Base-by-base conservation (phyloP, 2,329 filamentous ascomycete species). In the Metarhizium guizhouense region DNA sequence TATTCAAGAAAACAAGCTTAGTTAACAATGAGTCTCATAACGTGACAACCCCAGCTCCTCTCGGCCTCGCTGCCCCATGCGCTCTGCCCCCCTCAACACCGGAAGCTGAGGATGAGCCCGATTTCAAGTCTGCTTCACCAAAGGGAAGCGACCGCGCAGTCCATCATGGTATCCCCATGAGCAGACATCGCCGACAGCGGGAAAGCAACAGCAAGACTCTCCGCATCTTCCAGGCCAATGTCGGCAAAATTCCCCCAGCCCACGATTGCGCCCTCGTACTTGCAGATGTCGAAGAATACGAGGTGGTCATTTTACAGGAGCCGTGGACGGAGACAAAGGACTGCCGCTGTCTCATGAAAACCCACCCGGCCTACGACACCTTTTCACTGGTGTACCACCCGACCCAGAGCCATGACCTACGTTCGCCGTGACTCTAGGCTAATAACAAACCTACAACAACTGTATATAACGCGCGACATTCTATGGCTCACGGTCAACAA, bases 351-450 rank as follows among this genome's bases (percentile, higher is more conserved):
- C 51, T 58, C 25, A 59, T 54, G 4, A 59, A 59, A 59, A 60
- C 56, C 11, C 56, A 61, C 43, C 56, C 49, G 36, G 48, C 30
- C 8, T 51, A 51, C 48, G 48, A 51, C 4, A 51, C 48, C 7
- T 51, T 36, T n/a, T 51, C 25, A 7, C 48, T 16, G 8, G 57
- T 61, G 13, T 51, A 59, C 36, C 42, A 59, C 57, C 36, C 54
- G 54, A 42, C 57, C 57, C 10, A 56, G 59, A 51, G 59, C 59
- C 18, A 59, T 59, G 52, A 61, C 56, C 50, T 61, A 59, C 38
- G 42, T 61, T 47, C 56, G 56, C 38, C 47, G 53, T 43, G 40
- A 55, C 54, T 47, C 56, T 4, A 16, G 42, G 14, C 53, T 61
- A 29, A 6, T 57, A 25, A 55, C 51, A 42, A 57, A 61, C 51